These are phyloP conservation scores for Kwoniella bestiolae DNA, from an alignment of 768 basidiomycete genomes.

Conservation along the genomic window DNA sequence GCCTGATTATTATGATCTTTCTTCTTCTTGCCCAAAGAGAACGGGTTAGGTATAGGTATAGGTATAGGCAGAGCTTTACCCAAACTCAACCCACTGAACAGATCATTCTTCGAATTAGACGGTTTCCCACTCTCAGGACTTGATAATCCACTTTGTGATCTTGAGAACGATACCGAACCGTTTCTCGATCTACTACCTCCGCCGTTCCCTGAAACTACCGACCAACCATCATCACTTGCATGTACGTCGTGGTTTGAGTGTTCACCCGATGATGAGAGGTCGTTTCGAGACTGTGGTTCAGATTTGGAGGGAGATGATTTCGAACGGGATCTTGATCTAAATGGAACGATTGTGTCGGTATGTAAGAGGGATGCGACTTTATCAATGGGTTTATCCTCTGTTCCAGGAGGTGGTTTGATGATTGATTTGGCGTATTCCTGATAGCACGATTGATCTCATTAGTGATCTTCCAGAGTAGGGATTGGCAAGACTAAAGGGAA, in stretches of 20 bases:
- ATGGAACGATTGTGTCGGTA: background rate
- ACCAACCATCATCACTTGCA: conserved; percentile 24
- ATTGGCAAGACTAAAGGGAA: background rate
- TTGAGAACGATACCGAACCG: background rate
- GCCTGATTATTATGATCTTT: background rate
- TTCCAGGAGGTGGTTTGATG: conserved; percentile 65
- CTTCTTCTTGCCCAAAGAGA: conserved; percentile 17
- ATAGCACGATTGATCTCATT: background rate
- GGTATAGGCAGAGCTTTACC: conserved; percentile 19
- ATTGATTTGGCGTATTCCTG: conserved; percentile 85
- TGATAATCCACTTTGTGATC: background rate
- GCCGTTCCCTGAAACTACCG: conserved; percentile 19
- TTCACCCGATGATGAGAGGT: conserved; percentile 5
- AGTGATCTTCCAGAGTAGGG: background rate
- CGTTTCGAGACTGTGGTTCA: background rate
- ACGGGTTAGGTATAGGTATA: conserved; percentile 6
- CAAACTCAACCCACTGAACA: conserved; percentile 9
- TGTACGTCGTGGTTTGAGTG: background rate
- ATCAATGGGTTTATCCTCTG: conserved; percentile 23
- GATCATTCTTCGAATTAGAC: background rate
- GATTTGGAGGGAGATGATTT: conserved; percentile 14
- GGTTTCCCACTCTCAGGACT: conserved; percentile 1
- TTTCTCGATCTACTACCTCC: conserved; percentile 7
- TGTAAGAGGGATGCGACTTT: conserved; percentile 30
- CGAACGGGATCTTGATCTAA: conserved; percentile 16